phyloP scores from a whole-genome alignment of 768 basidiomycete species.

The Fomitopsis serialis region DNA sequence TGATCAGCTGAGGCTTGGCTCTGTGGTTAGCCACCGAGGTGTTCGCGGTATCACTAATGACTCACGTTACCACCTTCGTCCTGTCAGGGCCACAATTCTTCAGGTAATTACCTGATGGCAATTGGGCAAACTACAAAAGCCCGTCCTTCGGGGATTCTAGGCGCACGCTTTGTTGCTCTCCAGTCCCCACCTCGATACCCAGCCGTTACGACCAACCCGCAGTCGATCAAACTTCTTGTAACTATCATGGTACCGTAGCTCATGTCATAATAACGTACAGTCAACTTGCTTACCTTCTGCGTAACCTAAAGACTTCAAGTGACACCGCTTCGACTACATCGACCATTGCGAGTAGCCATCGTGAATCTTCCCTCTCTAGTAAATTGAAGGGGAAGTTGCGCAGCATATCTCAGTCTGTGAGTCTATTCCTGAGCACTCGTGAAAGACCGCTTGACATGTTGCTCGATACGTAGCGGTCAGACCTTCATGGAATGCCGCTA shows the following conservation, averaged over 20 bases:
- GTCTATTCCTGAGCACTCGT: conserved; percentile 8
- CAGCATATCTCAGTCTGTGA: conserved; percentile 18
- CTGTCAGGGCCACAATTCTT: background rate
- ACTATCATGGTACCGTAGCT: conserved; percentile 21
- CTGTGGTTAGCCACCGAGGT: background rate
- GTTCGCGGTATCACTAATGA: conserved; percentile 1
- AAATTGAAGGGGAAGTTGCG: conserved; percentile 16
- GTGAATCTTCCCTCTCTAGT: conserved; percentile 18
- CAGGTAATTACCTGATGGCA: background rate
- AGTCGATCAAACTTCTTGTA: conserved; percentile 20
- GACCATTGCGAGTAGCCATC: conserved; percentile 11
- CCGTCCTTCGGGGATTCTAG: background rate
- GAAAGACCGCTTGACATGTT: background rate
- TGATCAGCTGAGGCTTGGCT: conserved; percentile 4
- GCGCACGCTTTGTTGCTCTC: too few relatives aligned
- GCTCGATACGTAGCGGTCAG: conserved; percentile 8
- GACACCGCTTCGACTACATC: conserved; percentile 9
- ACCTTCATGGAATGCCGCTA: conserved; percentile 1
- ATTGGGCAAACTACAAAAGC: background rate
- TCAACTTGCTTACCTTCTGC: conserved; percentile 2
- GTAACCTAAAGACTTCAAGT: conserved; percentile 4
- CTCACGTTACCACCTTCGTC: background rate
- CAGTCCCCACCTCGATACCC: background rate
- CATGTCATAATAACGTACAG: conserved; percentile 3
- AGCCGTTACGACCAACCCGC: conserved; percentile 8